Conservation (phyloP, 1,284 basidiomycete genomes). For the Laetiporus sulphureus region DNA sequence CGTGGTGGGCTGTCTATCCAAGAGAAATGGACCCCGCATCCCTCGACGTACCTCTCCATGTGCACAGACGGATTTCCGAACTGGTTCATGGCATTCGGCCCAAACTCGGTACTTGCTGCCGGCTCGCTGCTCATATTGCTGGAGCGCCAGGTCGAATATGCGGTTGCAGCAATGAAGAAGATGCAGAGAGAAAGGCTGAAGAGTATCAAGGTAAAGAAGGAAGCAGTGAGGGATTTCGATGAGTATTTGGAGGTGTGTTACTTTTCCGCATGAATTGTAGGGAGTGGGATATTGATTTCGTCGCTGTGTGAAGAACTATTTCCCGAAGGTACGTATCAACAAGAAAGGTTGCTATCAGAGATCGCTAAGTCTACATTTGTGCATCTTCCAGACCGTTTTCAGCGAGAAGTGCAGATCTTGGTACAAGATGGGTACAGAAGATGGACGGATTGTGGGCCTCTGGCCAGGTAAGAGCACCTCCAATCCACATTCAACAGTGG, state of each 20-base stretch:
- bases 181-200: too few relatives aligned
- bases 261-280: too few relatives aligned
- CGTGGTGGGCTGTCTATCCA: constrained; percentile 40
- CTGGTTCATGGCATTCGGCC: constrained; percentile 49
- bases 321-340: constrained; percentile 36
- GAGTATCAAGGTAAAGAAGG: constrained; percentile 49
- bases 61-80: constrained; percentile 58
- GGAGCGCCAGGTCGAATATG: constrained; percentile 51
- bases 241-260: constrained; percentile 38
- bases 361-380: too few relatives aligned
- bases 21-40: constrained; percentile 45
- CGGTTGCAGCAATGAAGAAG: constrained; percentile 45
- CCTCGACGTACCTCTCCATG: constrained; percentile 47
- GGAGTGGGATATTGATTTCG: too few relatives aligned
- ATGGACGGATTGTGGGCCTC: constrained; percentile 49
- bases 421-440: constrained; percentile 45
- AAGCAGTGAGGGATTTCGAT: constrained; percentile 56
- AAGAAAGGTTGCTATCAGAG: too few relatives aligned
- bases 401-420: constrained; percentile 49
- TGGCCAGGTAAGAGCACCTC: constrained; percentile 48
- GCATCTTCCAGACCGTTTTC: constrained; percentile 53
- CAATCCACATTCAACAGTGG: too few relatives aligned
- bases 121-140: constrained; percentile 46
- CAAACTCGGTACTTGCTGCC: constrained; percentile 46
- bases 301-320: constrained; percentile 35